Percentiles rank a stretch among this genome's conserved stretches.
Evolutionary conservation across 371 early-diverging fungal species (phyloP).

Genomic region (Mucor plumbeus): DNA sequence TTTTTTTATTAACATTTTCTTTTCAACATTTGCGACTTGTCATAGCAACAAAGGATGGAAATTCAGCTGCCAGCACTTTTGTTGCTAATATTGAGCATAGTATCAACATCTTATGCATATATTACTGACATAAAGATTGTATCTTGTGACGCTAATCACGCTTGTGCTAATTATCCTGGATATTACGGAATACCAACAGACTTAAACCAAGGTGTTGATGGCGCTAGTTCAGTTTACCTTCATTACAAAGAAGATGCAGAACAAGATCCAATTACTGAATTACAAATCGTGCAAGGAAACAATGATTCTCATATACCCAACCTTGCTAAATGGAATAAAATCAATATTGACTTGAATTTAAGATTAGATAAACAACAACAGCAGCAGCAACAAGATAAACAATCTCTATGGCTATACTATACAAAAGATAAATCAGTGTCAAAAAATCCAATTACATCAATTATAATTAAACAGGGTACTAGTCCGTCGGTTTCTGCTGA

Average conservation of each 20-base stretch:
- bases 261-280: constrained; percentile 34
- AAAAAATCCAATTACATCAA: constrained; percentile 34
- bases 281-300: constrained; percentile 16
- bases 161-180: constrained; percentile 45
- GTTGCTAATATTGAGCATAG: background rate
- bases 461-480: constrained; percentile 35
- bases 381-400: constrained; percentile 27
- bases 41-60: background rate
- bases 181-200: constrained; percentile 48
- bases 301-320: constrained; percentile 17
- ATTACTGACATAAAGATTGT: constrained; percentile 40
- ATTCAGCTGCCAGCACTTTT: background rate
- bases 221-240: constrained; percentile 43
- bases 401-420: constrained; percentile 33
- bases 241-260: constrained; percentile 45
- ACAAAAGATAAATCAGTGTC: constrained; percentile 37
- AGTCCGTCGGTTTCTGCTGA: constrained; percentile 37
- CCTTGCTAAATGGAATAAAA: constrained; percentile 25
- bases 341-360: constrained; percentile 40
- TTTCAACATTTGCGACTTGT: background rate
- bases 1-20: background rate
- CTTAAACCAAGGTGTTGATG: constrained; percentile 46
- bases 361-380: background rate
- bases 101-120: constrained; percentile 16
- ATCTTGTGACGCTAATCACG: constrained; percentile 29